Evolutionary conservation across 805 yeast species (phyloP), one percentile per base, ranked within the genome.

Genomic region (Pichia cabralensis): DNA sequence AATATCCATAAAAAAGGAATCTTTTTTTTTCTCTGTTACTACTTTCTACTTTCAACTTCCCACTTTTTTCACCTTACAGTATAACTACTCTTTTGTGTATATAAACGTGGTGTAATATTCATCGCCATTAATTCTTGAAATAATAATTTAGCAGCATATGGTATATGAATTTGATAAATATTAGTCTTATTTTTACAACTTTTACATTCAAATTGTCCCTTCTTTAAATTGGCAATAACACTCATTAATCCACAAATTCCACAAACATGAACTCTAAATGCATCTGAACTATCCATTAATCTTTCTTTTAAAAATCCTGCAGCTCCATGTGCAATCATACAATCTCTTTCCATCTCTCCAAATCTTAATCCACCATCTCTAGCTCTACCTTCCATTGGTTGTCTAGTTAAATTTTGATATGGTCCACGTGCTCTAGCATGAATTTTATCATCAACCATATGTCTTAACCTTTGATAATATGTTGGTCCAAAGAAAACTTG

Each of bases 311-410:
- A 73, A 69, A 92, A 89, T 7, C 96, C 94, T 4, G 98, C 96
- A 11, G 96, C 97, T 60, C 99, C 99, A 58, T 92, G 97, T 2
- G 99, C 98, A 69, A 92, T 92, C 96, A 92, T 89, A 80, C 99
- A 92, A 71, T 92, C 99, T 69, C 99, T 84, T 65, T 92, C 99
- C 99, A 92, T 92, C 63, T 89, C 98, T 55, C 98, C 98, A 74
- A 89, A 88, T 64, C 98, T 84, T 59, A 89, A 69, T 50, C 98
- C 98, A 75, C 98, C 98, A 62, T 92, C 97, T 65, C 98, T 77
- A 13, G 96, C 86, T 62, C 98, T 79, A 76, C 98, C 98, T 64
- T 89, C 97, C 43, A 88, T 96, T 5, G 98, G 98, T 62, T 89
- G 98, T 65, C 97, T 81, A 4, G 98, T 89, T 60, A 89, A 69